Base-by-base conservation (phyloP, 805 yeast species). In the Candida quercuum region DNA sequence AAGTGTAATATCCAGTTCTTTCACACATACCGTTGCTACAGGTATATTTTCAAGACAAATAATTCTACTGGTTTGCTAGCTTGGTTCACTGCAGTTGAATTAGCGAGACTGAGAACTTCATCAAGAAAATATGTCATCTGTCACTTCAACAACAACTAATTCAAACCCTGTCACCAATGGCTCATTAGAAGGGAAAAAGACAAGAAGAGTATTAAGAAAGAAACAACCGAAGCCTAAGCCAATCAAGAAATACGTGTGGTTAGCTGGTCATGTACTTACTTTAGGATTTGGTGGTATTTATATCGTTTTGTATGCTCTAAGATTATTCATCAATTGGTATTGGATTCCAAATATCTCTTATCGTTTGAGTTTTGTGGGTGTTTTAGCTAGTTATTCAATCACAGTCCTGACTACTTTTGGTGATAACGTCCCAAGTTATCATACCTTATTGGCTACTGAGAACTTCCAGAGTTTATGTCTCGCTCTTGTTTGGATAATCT, bases 391-490 rank as follows among this genome's bases (percentile, higher is more conserved):
- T 4, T 71, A 77, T 48, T 43, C 69, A 1, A 62, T 78, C 30
- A 70, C 86, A 1, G 63, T 76, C 36, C 50, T 71, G 23, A 80
- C 81, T 33, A 76, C 76, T 46, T 80, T 78, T 62, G 79, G 79
- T 18, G 64, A 76, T 15, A 63, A 67, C 21, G 66, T 71, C 36
- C 94, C 95, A 6, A 69, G 79, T 5, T 69, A 77, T 53, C 71
- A 72, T 39, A 75, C 79, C 5, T 63, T 88, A 54, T 53, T 86
- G 38, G 78, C 88, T 9, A 75, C 86, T 18, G 86, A 77, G 47
- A 84, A 85, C 56, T 83, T 83, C 66, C 96, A 86, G 59, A 76
- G 74, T 52, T 61, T 78, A 38, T 43, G 74, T 3, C 59, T 83
- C 38, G 73, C 79, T 1, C 20, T 56, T 3, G 60, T 76, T 15